phyloP scores from a whole-genome alignment of 2,329 filamentous ascomycete species.

The Colletotrichum orbiculare region DNA sequence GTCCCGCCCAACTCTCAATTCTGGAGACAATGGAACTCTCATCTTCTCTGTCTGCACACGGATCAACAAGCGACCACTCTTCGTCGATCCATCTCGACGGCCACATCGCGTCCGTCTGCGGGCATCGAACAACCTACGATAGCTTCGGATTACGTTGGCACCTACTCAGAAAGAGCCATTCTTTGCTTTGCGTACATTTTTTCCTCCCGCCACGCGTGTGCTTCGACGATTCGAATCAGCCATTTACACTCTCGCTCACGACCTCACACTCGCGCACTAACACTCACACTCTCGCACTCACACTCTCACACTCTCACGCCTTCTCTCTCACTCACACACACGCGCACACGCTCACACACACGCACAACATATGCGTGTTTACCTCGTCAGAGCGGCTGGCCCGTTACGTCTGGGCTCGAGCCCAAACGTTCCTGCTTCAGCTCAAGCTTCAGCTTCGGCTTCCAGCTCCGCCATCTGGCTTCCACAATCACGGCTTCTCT shows the following conservation, averaged over 20 bases:
- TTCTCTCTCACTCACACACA: neutral
- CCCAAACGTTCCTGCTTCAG: slow-evolving; percentile 15
- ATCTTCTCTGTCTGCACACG: slow-evolving; percentile 8
- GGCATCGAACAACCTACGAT: slow-evolving; percentile 5
- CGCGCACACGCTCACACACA: neutral
- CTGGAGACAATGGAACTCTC: neutral
- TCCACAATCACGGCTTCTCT: too few relatives aligned
- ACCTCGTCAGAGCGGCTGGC: slow-evolving; percentile 25
- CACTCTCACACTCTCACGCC: too few relatives aligned
- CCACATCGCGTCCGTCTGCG: slow-evolving; percentile 20
- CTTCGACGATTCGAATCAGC: neutral
- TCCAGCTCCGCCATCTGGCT: slow-evolving; percentile 1
- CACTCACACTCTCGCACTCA: too few relatives aligned
- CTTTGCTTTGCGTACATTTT: slow-evolving; percentile 12
- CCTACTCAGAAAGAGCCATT: neutral
- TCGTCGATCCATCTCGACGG: slow-evolving; percentile 8
- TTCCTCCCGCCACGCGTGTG: neutral
- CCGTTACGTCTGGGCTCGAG: slow-evolving; percentile 20
- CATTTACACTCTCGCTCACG: neutral
- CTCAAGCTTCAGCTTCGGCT: slow-evolving; percentile 4
- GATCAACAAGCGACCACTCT: slow-evolving; percentile 24
- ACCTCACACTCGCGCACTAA: too few relatives aligned
- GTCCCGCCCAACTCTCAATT: slow-evolving; percentile 7
- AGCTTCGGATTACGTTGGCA: neutral
- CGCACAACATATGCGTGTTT: neutral